These are phyloP conservation scores for Cryptococcus sp. DNA, from an alignment of 1,284 basidiomycete genomes.

Conservation along the genomic window DNA sequence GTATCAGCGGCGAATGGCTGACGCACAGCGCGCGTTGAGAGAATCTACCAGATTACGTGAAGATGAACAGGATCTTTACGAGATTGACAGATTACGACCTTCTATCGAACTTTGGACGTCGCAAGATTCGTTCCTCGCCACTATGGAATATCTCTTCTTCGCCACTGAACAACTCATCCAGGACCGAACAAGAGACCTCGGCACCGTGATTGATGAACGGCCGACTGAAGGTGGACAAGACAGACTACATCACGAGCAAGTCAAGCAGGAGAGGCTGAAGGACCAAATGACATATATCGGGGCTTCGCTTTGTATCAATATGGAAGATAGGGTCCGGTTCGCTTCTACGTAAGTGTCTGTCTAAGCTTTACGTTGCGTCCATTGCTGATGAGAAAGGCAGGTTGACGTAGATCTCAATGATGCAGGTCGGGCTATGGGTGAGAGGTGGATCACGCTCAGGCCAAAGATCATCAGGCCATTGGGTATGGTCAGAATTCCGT, in stretches of 20 bases:
- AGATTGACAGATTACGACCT: slow-evolving; percentile 58
- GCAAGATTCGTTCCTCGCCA: slow-evolving; percentile 62
- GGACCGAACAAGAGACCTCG: slow-evolving; percentile 51
- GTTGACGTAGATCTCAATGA: slow-evolving; percentile 35
- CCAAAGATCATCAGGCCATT: slow-evolving; percentile 42
- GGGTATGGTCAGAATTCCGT: neutral
- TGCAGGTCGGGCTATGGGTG: slow-evolving; percentile 27
- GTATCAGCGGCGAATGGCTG: neutral
- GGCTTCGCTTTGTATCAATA: slow-evolving; percentile 62
- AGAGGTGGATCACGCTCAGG: slow-evolving; percentile 38
- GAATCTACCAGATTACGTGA: slow-evolving; percentile 70
- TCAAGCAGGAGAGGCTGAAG: slow-evolving; percentile 43
- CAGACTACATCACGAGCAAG: slow-evolving; percentile 20
- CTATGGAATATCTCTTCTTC: slow-evolving; percentile 68
- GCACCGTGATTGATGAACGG: slow-evolving; percentile 49
- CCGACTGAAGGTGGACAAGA: slow-evolving; percentile 11
- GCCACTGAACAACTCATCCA: slow-evolving; percentile 56
- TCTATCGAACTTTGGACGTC: slow-evolving; percentile 78
- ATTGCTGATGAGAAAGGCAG: slow-evolving; percentile 21
- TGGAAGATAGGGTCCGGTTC: slow-evolving; percentile 69
- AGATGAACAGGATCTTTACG: slow-evolving; percentile 68
- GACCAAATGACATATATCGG: slow-evolving; percentile 70
- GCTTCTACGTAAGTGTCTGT: slow-evolving; percentile 54
- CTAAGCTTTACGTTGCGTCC: neutral
- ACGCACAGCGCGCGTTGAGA: slow-evolving; percentile 60